phyloP scores from a whole-genome alignment of 225 moss, liverwort and hornwort genomes.

The Straminergon stramineum region DNA sequence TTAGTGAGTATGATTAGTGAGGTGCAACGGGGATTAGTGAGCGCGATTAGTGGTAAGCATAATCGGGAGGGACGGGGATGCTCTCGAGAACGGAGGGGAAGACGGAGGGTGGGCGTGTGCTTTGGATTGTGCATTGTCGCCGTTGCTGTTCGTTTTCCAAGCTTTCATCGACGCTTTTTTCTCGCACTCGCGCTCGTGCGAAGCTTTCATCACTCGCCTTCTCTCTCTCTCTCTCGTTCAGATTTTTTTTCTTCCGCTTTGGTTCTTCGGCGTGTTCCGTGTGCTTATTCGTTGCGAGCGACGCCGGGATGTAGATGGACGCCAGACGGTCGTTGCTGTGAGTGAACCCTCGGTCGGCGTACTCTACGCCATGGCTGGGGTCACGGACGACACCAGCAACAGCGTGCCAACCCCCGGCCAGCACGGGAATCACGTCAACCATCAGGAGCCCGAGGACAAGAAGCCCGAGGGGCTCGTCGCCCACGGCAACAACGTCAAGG shows the following conservation, averaged over 20 bases:
- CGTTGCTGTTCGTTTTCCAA: not conserved
- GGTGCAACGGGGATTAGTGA: not conserved
- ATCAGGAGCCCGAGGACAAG: constrained; percentile 25
- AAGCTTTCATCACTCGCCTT: not conserved
- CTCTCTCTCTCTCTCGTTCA: not conserved
- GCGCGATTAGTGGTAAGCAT: not conserved
- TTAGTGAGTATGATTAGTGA: not conserved
- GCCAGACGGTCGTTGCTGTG: constrained; percentile 10
- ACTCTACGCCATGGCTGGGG: constrained; percentile 29
- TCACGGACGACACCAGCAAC: constrained; percentile 30
- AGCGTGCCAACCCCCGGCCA: constrained; percentile 17
- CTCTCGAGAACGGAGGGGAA: not conserved
- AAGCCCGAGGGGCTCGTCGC: constrained; percentile 7
- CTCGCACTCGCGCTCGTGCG: not conserved
- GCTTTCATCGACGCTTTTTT: not conserved
- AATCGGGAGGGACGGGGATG: not conserved
- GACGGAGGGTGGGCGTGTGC: constrained; percentile 3
- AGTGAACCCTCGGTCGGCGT: constrained; percentile 11
- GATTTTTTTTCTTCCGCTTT: not conserved
- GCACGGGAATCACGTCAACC: constrained; percentile 20
- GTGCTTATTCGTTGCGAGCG: not conserved
- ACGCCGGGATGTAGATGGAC: constrained; percentile 15
- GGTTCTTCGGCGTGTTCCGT: not conserved
- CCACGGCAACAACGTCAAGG: not conserved
- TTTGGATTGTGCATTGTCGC: constrained; percentile 5